phyloP scores from a whole-genome alignment of 768 basidiomycete species.

The Hygrophorus russula region DNA sequence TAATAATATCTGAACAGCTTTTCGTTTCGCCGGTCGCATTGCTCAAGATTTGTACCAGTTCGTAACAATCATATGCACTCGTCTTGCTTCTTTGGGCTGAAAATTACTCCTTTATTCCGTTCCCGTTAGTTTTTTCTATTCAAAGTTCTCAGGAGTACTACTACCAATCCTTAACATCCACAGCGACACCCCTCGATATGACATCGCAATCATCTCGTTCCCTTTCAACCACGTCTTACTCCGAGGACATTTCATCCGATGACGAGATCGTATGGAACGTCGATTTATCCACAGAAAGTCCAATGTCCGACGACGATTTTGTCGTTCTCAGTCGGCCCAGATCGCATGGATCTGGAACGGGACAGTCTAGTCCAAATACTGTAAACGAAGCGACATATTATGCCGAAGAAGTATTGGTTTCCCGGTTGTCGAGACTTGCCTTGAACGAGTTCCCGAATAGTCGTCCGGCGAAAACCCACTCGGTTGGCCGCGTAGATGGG shows the following conservation, averaged over 20 bases:
- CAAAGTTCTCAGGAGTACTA: background rate
- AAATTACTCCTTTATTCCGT: background rate
- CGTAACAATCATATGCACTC: too few relatives aligned
- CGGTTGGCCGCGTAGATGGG: background rate
- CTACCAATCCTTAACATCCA: slow-evolving; percentile 7
- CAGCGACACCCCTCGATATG: slow-evolving; percentile 15
- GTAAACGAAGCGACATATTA: background rate
- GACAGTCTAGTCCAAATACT: background rate
- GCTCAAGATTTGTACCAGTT: background rate
- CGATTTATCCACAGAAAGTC: slow-evolving; percentile 18
- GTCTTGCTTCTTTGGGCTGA: too few relatives aligned
- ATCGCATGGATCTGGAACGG: slow-evolving; percentile 11
- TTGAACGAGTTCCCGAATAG: background rate
- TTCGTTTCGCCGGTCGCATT: background rate
- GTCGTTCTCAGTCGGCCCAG: slow-evolving; percentile 30
- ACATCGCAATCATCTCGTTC: slow-evolving; percentile 13
- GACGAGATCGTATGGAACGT: slow-evolving; percentile 47
- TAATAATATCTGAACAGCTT: background rate
- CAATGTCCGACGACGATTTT: slow-evolving; percentile 38
- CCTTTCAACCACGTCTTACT: slow-evolving; percentile 9
- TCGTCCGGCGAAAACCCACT: too few relatives aligned
- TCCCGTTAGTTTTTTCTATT: background rate
- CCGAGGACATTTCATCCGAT: slow-evolving; percentile 27
- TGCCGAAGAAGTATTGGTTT: background rate
- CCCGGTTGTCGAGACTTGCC: background rate